Conservation (phyloP, 2,329 filamentous ascomycete genomes). For the Calonectria naviculata region DNA sequence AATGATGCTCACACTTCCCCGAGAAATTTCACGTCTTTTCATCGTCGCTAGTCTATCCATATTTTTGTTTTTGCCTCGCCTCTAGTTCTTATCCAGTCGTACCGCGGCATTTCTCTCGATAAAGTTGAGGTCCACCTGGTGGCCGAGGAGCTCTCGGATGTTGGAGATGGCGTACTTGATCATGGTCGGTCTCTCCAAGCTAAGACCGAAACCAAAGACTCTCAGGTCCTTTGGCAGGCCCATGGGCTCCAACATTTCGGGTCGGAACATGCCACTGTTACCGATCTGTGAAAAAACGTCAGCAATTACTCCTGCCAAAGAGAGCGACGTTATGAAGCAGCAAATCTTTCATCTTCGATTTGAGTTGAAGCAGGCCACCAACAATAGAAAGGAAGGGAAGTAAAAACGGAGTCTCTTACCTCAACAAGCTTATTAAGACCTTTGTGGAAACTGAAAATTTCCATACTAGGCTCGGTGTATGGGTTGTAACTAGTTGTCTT, state of each 20-base stretch:
- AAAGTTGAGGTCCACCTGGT: constrained; percentile 95
- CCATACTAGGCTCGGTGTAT: constrained; percentile 96
- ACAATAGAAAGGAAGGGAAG: neutral
- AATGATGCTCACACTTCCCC: neutral
- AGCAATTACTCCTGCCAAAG: neutral
- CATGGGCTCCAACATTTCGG: constrained; percentile 97
- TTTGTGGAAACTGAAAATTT: constrained; percentile 96
- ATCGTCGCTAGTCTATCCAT: neutral
- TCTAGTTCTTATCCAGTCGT: constrained; percentile 83
- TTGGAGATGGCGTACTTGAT: constrained; percentile 93
- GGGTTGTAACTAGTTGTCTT: constrained; percentile 74
- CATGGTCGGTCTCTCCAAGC: constrained; percentile 95
- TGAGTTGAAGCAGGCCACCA: neutral
- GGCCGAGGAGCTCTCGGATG: constrained; percentile 90
- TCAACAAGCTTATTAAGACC: constrained; percentile 93
- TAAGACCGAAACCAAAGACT: constrained; percentile 94
- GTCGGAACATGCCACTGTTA: constrained; percentile 98
- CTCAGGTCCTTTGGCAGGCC: constrained; percentile 90
- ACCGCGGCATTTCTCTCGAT: constrained; percentile 93
- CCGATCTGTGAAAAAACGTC: constrained; percentile 69
- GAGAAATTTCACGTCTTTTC: neutral
- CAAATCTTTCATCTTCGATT: neutral
- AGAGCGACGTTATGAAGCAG: neutral
- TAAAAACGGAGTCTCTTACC: constrained; percentile 5
- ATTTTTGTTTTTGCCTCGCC: neutral